Base-by-base conservation (phyloP, 2,329 filamentous ascomycete species). In the Pestalotiopsis sp. region DNA sequence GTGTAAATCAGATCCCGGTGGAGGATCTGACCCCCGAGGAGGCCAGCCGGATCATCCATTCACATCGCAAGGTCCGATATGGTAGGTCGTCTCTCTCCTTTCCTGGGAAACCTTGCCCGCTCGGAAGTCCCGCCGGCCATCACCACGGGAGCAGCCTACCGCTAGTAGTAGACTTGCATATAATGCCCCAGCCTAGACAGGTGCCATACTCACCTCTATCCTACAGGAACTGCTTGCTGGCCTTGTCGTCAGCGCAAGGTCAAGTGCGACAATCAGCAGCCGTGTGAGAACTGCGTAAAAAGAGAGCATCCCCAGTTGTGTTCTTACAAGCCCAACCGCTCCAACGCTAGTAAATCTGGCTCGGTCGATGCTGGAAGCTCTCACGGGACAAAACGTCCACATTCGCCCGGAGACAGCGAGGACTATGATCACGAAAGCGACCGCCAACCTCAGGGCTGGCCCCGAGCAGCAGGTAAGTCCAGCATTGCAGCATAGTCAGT, bases 211-310 rank as follows among this genome's bases (percentile, higher is more conserved):
- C 4, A 62, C 59, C 27, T 39, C 9, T 17, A 27, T 38, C 62
- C 25, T 65, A 3, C 74, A 90, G 87, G 87, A 68, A 90, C 88
- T 57, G 88, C 88, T 4, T 91, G 89, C 74, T 91, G 89, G 88
- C 89, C 89, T 13, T 91, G 89, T 75, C 84, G 89, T 60, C 89
- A 91, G 78, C 85, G 89, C 71, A 91, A 91, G 79, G 89, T 91
- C 55, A 91, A 91, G 79, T 91, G 89, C 77, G 89, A 91, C 80
- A 91, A 91, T 78, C 88, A 90, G 77, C 86, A 90, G 74, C 89
- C 89, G 0, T 91, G 89, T 77, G 88, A 91, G 75, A 91, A 91
- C 76, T 91, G 89, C 74, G 85, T 90, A 74, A 91, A 90, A 81
- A 82, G 89, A 67, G 88, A 91, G 69, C 89, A 91, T 72, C 84